Conservation (phyloP, 805 yeast species). For the Yamadazyma endophytica region DNA sequence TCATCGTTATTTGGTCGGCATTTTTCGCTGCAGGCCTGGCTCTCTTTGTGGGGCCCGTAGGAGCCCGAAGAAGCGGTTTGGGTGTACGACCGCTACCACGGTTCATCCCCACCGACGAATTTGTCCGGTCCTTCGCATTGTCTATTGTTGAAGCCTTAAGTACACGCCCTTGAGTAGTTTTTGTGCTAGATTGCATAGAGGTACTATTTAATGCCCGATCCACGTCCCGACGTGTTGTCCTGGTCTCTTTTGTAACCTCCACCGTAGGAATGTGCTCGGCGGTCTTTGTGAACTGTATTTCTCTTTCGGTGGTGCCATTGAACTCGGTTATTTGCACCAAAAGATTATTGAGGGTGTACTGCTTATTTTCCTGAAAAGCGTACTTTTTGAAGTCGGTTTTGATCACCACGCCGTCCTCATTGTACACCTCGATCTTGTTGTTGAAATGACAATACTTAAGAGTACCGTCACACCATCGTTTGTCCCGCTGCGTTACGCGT, state of each 20-base stretch:
- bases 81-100: too few species aligned
- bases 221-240: too few species aligned
- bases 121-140: too few species aligned
- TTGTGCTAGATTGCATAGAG: too few species aligned
- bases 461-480: conserved; percentile 51
- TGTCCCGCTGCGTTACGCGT: conserved; percentile 42
- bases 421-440: conserved; percentile 41
- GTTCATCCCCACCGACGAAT: too few species aligned
- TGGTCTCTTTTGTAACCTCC: too few species aligned
- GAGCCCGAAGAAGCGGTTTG: neutral
- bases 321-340: conserved; percentile 8
- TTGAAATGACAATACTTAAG: conserved; percentile 45
- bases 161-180: too few species aligned
- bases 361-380: conserved; percentile 11
- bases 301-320: conserved; percentile 6
- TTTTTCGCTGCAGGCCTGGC: neutral
- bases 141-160: too few species aligned
- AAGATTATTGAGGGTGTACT: conserved; percentile 7
- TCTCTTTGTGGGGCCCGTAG: neutral
- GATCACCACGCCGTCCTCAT: conserved; percentile 30
- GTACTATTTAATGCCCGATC: too few species aligned
- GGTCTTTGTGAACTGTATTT: too few species aligned
- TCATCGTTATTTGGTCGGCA: neutral
- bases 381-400: conserved; percentile 25
- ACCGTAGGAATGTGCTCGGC: too few species aligned